These are phyloP conservation scores for Eucalyptus viminalis DNA, from an alignment of 345 rosid species.

Conservation along the genomic window DNA sequence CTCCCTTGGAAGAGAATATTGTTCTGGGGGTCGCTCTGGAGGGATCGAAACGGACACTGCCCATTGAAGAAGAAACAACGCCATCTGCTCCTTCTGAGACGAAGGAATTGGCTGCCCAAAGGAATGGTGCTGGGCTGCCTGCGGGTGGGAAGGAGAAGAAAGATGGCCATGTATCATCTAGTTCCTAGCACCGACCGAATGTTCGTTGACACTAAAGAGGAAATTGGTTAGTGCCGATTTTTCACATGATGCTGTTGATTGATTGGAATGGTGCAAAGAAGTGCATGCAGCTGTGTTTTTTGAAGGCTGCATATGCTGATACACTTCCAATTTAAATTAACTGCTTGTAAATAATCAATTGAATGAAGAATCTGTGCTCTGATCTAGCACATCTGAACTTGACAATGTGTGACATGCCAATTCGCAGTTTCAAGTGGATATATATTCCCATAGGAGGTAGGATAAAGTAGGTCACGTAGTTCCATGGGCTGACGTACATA, in stretches of 20 bases:
- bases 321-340: neutral
- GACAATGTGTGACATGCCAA: neutral
- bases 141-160: slow-evolving; percentile 17
- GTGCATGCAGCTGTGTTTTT: slow-evolving; percentile 36
- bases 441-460: neutral
- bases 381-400: neutral
- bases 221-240: neutral
- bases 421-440: neutral
- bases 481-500: no score
- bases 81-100: slow-evolving; percentile 20
- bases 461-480: no score
- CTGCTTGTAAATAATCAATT: slow-evolving; percentile 6
- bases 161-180: slow-evolving; percentile 21
- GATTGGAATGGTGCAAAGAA: neutral
- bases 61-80: slow-evolving; percentile 56
- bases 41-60: slow-evolving; percentile 83
- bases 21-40: slow-evolving; percentile 88
- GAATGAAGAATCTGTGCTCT: neutral
- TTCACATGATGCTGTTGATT: neutral
- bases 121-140: slow-evolving; percentile 15
- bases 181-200: slow-evolving; percentile 3
- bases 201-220: neutral
- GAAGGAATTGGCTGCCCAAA: slow-evolving; percentile 40
- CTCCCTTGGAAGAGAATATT: slow-evolving; percentile 65
- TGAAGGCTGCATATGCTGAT: slow-evolving; percentile 14